Conservation (phyloP, 306 rosid species). For the Begonia loranthoides region DNA sequence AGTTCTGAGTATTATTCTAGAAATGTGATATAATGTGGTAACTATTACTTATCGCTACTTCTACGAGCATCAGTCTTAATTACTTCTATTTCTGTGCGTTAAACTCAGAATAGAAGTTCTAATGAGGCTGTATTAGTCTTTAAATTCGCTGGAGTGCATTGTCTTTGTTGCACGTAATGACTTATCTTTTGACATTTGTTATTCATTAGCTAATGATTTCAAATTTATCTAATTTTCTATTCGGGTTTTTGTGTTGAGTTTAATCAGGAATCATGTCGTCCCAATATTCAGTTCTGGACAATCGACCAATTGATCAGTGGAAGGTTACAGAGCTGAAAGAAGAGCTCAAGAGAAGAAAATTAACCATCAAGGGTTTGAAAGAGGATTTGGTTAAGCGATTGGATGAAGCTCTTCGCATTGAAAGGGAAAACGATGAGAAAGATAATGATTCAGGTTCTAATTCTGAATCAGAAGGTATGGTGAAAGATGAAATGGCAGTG, state of each 20-base stretch:
- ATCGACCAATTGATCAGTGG: conserved; percentile 82
- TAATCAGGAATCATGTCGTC: conserved; percentile 55
- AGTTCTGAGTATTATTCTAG: too few species aligned
- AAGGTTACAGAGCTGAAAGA: conserved; percentile 84
- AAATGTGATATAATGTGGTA: too few species aligned
- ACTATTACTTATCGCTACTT: too few species aligned
- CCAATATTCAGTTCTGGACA: conserved; percentile 47
- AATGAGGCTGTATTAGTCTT: too few species aligned
- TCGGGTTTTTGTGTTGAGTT: conserved; percentile 31
- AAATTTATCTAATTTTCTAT: not conserved
- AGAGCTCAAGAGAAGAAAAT: conserved; percentile 71
- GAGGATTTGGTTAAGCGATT: conserved; percentile 81
- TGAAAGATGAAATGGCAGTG: conserved; percentile 8
- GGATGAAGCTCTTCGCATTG: conserved; percentile 54
- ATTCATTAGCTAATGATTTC: too few species aligned
- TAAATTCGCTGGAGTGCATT: too few species aligned
- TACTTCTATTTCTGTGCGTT: too few species aligned
- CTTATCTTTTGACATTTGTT: too few species aligned
- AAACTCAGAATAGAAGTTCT: too few species aligned
- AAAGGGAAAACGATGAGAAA: conserved; percentile 30
- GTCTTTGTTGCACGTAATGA: too few species aligned
- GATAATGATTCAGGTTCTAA: conserved; percentile 20
- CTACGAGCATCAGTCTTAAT: too few species aligned
- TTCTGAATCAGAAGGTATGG: conserved; percentile 12
- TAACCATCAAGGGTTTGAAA: conserved; percentile 68